Percentiles rank a stretch among this genome's conserved stretches.
Evolutionary conservation across 495 filamentous ascomycete genomes (phyloP).

Genomic region (Poronia punctata): DNA sequence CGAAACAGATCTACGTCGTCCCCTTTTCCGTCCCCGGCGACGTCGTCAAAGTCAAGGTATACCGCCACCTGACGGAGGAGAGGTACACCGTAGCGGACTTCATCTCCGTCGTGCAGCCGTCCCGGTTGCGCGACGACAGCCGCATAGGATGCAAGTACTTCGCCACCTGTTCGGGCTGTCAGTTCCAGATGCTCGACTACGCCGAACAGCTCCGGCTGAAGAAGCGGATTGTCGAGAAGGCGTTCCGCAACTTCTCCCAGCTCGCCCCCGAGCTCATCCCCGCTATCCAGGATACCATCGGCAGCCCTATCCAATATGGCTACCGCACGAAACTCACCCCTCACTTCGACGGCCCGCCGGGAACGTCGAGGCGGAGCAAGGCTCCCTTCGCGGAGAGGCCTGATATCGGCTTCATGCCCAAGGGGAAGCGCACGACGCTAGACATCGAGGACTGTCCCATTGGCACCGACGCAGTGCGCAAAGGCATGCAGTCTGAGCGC

Average conservation of each 20-base stretch:
- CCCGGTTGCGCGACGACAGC: constrained; percentile 67
- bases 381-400: constrained; percentile 51
- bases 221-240: constrained; percentile 78
- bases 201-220: constrained; percentile 78
- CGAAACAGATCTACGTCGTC: constrained; percentile 74
- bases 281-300: constrained; percentile 72
- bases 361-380: constrained; percentile 28
- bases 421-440: constrained; percentile 62
- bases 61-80: constrained; percentile 51
- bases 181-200: constrained; percentile 96
- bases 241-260: constrained; percentile 83
- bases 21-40: constrained; percentile 84
- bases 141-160: constrained; percentile 82
- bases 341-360: constrained; percentile 72
- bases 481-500: constrained; percentile 68
- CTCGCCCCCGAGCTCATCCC: constrained; percentile 71
- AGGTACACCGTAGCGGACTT: constrained; percentile 74
- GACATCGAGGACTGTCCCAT: constrained; percentile 98
- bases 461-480: constrained; percentile 74
- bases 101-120: constrained; percentile 65
- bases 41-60: constrained; percentile 68
- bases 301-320: constrained; percentile 79
- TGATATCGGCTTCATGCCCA: constrained; percentile 84
- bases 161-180: constrained; percentile 78
- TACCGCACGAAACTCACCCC: constrained; percentile 97